Evolutionary conservation across 2,329 filamentous ascomycete species (phyloP).

Genomic region (Chrysoporthe deuterocubensis): DNA sequence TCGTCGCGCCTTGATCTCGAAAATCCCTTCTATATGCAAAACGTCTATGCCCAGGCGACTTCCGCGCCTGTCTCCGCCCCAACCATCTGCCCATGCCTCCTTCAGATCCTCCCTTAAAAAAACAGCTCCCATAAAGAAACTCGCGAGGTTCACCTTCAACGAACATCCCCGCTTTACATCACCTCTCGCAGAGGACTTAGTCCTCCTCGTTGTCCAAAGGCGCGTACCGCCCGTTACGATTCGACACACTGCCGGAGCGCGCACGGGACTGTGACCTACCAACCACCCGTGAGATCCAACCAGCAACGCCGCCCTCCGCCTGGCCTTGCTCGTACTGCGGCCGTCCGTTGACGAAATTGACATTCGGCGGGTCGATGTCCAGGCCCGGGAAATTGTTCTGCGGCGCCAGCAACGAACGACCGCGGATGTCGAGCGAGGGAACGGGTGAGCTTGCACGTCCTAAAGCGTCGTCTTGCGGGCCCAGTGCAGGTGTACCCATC

Average conservation of each 20-base stretch:
- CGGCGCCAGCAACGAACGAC: slow-evolving; percentile 55
- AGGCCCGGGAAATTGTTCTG: slow-evolving; percentile 78
- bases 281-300: slow-evolving; percentile 52
- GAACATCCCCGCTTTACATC: background rate
- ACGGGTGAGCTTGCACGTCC: slow-evolving; percentile 79
- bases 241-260: slow-evolving; percentile 38
- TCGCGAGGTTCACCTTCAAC: background rate
- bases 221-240: slow-evolving; percentile 43
- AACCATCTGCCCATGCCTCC: background rate
- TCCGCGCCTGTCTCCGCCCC: slow-evolving; percentile 1
- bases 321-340: slow-evolving; percentile 36
- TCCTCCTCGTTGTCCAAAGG: slow-evolving; percentile 47
- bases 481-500: slow-evolving; percentile 77
- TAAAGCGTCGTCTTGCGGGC: slow-evolving; percentile 75
- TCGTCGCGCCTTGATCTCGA: slow-evolving; percentile 4
- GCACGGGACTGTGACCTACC: slow-evolving; percentile 39
- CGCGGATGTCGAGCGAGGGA: slow-evolving; percentile 74
- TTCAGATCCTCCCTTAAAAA: background rate
- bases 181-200: slow-evolving; percentile 27
- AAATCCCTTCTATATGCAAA: slow-evolving; percentile 16
- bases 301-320: slow-evolving; percentile 47
- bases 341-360: slow-evolving; percentile 54
- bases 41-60: slow-evolving; percentile 6
- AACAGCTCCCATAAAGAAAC: background rate
- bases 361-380: slow-evolving; percentile 77